These are phyloP conservation scores for Croton setiger DNA, from an alignment of 441 rosid species.

Conservation along the genomic window DNA sequence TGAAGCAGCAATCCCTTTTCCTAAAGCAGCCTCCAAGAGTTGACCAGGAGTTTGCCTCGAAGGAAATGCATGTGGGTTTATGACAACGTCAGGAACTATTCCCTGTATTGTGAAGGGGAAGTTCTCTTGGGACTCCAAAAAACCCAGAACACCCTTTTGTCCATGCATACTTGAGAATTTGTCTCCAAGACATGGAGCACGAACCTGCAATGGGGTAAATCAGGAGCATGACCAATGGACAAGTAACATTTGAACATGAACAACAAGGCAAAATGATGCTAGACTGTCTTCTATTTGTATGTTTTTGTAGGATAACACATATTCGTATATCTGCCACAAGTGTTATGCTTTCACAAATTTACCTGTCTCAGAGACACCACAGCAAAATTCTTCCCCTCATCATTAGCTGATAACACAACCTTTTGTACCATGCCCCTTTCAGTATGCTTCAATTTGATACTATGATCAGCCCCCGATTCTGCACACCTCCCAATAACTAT, in stretches of 20 bases:
- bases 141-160: slow-evolving; percentile 95
- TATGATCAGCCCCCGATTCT: slow-evolving; percentile 77
- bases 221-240: background rate
- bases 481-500: slow-evolving; percentile 84
- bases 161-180: slow-evolving; percentile 99
- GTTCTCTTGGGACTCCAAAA: slow-evolving; percentile 86
- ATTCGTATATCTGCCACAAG: background rate
- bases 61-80: slow-evolving; percentile 94
- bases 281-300: background rate
- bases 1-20: slow-evolving; percentile 68
- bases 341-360: background rate
- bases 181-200: slow-evolving; percentile 90
- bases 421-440: slow-evolving; percentile 94
- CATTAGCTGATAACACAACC: slow-evolving; percentile 84
- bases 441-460: slow-evolving; percentile 85
- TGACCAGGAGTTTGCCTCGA: slow-evolving; percentile 98
- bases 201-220: slow-evolving; percentile 46
- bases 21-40: slow-evolving; percentile 90
- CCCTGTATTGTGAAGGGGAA: slow-evolving; percentile 91
- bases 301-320: background rate
- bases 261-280: background rate
- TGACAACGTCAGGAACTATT: slow-evolving; percentile 87
- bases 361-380: slow-evolving; percentile 90
- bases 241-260: background rate
- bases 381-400: slow-evolving; percentile 87